phyloP scores from a whole-genome alignment of 2,329 filamentous ascomycete species.

The Taxawa tesnikishii region DNA sequence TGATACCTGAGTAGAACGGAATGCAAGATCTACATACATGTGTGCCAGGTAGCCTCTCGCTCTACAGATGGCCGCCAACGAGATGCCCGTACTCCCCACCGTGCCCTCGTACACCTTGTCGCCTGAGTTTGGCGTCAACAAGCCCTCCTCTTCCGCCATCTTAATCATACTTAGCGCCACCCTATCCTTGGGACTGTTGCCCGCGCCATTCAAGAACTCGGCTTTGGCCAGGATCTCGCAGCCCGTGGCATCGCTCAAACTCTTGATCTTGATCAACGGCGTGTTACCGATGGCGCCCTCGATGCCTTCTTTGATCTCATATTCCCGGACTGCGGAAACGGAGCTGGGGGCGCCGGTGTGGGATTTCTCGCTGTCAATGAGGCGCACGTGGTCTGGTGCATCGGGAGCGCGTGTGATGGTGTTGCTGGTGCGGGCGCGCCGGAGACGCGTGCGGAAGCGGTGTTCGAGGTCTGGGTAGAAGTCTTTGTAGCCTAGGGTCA shows the following conservation, averaged over 20 bases:
- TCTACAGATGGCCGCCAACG: slow-evolving; percentile 75
- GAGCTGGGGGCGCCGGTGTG: neutral
- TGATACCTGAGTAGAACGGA: slow-evolving; percentile 1
- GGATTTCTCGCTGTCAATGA: slow-evolving; percentile 7
- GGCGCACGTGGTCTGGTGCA: slow-evolving; percentile 22
- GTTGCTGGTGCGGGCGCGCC: slow-evolving; percentile 13
- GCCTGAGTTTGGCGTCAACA: slow-evolving; percentile 65
- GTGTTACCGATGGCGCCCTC: slow-evolving; percentile 91
- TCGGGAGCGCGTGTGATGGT: slow-evolving; percentile 17
- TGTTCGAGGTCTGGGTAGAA: slow-evolving; percentile 63
- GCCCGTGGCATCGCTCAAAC: slow-evolving; percentile 74
- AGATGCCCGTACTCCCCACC: slow-evolving; percentile 92
- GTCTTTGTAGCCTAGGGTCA: slow-evolving; percentile 70
- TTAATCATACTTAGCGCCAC: slow-evolving; percentile 86
- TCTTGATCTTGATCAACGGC: slow-evolving; percentile 73
- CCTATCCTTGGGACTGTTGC: slow-evolving; percentile 86
- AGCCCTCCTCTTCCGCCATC: slow-evolving; percentile 62
- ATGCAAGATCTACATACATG: slow-evolving; percentile 47
- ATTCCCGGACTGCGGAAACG: slow-evolving; percentile 7
- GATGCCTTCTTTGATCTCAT: slow-evolving; percentile 59
- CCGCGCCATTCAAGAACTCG: slow-evolving; percentile 90
- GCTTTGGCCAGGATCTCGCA: slow-evolving; percentile 87
- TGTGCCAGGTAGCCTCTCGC: slow-evolving; percentile 84
- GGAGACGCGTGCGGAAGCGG: slow-evolving; percentile 39
- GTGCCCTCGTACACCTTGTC: slow-evolving; percentile 98